A percentile compares a stretch with the other conserved stretches of the same genome.
Conservation (phyloP, 805 yeast genomes). For the Wickerhamiella occidentalis region DNA sequence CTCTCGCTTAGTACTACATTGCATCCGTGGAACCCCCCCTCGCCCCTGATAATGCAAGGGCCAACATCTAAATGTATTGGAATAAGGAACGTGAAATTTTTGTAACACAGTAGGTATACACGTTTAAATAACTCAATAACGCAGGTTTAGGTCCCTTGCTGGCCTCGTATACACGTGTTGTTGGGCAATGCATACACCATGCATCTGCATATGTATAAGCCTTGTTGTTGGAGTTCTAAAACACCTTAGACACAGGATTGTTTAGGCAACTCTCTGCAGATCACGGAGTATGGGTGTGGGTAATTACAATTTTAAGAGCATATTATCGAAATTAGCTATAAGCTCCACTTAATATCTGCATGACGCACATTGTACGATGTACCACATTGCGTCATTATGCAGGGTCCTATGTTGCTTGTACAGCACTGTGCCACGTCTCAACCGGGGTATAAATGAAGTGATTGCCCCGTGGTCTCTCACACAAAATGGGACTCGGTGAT, state of each 20-base stretch:
- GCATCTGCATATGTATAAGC: conserved; percentile 6
- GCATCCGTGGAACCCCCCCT: too few species aligned
- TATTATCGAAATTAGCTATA: background rate
- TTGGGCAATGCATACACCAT: background rate
- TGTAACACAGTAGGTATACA: background rate
- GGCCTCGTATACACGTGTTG: conserved; percentile 2
- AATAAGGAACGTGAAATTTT: too few species aligned
- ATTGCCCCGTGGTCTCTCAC: background rate
- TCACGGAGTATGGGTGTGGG: too few species aligned
- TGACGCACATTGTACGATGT: background rate
- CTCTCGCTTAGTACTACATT: too few species aligned
- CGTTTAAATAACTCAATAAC: background rate
- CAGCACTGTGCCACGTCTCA: conserved; percentile 1
- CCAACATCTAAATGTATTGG: too few species aligned
- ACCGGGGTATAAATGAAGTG: background rate
- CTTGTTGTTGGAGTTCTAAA: background rate
- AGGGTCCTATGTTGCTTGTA: background rate
- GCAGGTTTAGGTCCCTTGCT: background rate
- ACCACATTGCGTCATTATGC: conserved; percentile 2
- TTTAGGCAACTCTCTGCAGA: background rate
- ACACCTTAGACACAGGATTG: background rate
- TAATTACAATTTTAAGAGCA: background rate
- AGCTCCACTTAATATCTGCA: background rate
- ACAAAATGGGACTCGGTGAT: conserved; percentile 10
- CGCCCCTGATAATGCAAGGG: too few species aligned